Base-by-base conservation (phyloP, 257 asterid genomes). In the Penstemon eatonii region DNA sequence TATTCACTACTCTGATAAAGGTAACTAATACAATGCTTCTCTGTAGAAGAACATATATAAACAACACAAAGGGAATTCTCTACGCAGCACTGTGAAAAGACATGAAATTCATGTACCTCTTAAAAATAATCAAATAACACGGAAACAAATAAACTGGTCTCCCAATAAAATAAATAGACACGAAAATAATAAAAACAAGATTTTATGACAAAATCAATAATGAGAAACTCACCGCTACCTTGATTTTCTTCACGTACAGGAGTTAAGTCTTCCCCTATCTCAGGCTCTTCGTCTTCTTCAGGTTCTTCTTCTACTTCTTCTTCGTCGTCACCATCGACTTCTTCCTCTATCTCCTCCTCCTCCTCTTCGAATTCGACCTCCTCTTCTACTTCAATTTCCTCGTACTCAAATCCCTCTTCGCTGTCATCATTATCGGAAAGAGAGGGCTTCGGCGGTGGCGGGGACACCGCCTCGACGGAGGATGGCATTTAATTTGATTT, bases 371-470 rank as follows among this genome's bases (percentile, higher is more conserved):
- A 64, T 46, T 79, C 89, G 39, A 63, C 81, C 39, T 75, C 86
- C 49, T 74, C 85, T 9, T 81, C 89, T 4, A 73, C 88, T 8
- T 81, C 89, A 5, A 78, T 69, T 53, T 84, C 89, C 68, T 81
- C 86, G 69, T 77, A 70, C 45, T 72, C 90, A 53, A 73, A 73
- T 66, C 75, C 87, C 42, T 76, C 80, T 5, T 80, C 75, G 25
- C 52, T 76, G 10, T 77, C 77, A 2, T 75, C 77, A 5, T 2
- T 64, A 19, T 58, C 83, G 50, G 69, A 5, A 39, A 4, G 37
- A 46, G 46, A 50, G 52, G 73, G 65, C 2, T 74, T 70, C 3
- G 69, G 68, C 60, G 63, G 63, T 8, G 78, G 56, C 6, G 83
- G 63, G 5, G 83, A 11, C 13, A 46, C 65, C 70, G 51, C 77